Base-by-base conservation (phyloP, 768 basidiomycete species). In the Amanita pallidorosea region DNA sequence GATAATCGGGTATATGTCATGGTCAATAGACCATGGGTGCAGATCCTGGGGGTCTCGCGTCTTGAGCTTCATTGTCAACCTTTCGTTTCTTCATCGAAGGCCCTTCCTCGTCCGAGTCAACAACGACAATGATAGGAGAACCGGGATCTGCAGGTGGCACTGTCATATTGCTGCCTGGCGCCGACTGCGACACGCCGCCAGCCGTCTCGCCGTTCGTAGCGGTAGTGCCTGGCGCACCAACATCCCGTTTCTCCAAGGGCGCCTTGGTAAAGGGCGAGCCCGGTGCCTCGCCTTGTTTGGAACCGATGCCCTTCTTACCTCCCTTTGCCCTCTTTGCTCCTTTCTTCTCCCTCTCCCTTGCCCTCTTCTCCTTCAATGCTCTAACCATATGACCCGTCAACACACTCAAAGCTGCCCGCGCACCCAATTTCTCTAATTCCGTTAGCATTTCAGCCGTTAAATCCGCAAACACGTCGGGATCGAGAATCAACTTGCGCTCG, bases 381-480 rank as follows among this genome's bases (percentile, higher is more conserved):
- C 85, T 77, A 38, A 91, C 87, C 63, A 94, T 88, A 58, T 92
- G 86, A 2, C 77, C 81, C 54, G 91, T 90, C 51, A 95, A 69
- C 18, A 90, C 82, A 56, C 80, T 77, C 47, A 95, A 67, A 5
- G 92, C 90, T 56, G 85, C 81, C 61, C 84, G 79, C 0, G 89
- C 87, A 2, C 89, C 89, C 63, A 92, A 78, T 47, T 76, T 75
- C 65, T 92, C 86, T 23, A 94, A 68, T 41, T 85, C 83, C 51
- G 74, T 76, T 40, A 95, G 67, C 63, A 85, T 85, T 54, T 84
- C 81, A 40, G 74, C 70, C 3, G 84, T 79, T 11, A 95, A 74
- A 49, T 82, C 81, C 7, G 83, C 76, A 61, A 96, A 96, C 31
- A 95, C 84, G 18, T 76, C 74, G 2, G 93, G 93, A 58, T 89